Conservation (phyloP, 1,139 yeast genomes). For the Saccharomycopsis hybrid region DNA sequence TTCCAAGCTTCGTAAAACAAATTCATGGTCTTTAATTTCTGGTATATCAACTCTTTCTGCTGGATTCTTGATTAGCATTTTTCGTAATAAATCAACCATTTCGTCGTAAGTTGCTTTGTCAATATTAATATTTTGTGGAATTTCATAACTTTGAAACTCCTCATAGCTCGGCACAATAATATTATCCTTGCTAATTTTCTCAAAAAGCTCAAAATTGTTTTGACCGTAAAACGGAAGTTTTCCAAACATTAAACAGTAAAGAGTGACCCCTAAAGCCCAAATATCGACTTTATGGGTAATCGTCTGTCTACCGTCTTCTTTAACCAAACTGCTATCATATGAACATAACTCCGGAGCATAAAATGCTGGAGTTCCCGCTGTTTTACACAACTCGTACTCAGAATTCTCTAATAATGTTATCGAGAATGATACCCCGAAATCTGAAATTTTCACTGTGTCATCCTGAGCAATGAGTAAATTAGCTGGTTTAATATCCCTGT, state of each 20-base stretch:
- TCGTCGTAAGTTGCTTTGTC: conserved; percentile 44
- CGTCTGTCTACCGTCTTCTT: conserved; percentile 21
- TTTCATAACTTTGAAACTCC: conserved; percentile 32
- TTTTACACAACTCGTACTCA: conserved; percentile 56
- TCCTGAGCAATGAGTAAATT: conserved; percentile 71
- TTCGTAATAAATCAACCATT: conserved; percentile 61
- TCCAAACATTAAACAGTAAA: conserved; percentile 85
- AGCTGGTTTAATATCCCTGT: conserved; percentile 96
- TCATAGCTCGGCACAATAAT: conserved; percentile 54
- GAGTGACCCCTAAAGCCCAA: conserved; percentile 95
- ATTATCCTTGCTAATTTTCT: conserved; percentile 64
- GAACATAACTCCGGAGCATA: conserved; percentile 73
- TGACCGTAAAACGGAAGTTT: conserved; percentile 86
- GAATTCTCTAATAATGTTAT: conserved; percentile 48
- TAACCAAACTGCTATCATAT: conserved; percentile 31
- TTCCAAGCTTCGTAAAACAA: conserved; percentile 58
- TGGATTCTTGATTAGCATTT: conserved; percentile 69
- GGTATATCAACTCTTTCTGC: conserved; percentile 57
- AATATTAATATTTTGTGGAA: conserved; percentile 30
- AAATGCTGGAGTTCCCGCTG: conserved; percentile 89
- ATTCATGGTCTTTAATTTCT: conserved; percentile 76
- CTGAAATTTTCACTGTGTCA: conserved; percentile 82
- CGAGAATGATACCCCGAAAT: conserved; percentile 94
- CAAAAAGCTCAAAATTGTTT: conserved; percentile 79
- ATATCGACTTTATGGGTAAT: conserved; percentile 79